phyloP scores from a whole-genome alignment of 176 grass and related monocot genomes.

The Tuctoria greenei region DNA sequence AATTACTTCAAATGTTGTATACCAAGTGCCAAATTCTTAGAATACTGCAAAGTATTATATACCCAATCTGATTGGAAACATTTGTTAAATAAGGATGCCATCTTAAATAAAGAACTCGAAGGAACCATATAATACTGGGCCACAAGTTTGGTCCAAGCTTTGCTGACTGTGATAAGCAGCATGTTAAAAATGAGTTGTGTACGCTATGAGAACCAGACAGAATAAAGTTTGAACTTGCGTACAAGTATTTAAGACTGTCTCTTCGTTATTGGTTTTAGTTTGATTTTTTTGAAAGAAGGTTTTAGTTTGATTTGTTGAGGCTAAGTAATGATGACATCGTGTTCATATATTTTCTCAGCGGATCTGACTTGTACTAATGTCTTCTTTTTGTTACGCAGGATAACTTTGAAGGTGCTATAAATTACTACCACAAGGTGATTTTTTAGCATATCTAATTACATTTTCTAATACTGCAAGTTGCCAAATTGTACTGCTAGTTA shows the following conservation, averaged over 20 bases:
- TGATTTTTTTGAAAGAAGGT: too few relatives aligned
- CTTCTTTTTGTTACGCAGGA: conserved; percentile 57
- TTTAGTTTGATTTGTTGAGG: conserved; percentile 21
- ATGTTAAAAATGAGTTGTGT: too few relatives aligned
- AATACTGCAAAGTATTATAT: too few relatives aligned
- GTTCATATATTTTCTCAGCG: not conserved
- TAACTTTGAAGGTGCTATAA: conserved; percentile 81
- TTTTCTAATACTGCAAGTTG: not conserved
- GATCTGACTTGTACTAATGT: conserved; percentile 12
- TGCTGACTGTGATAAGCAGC: too few relatives aligned
- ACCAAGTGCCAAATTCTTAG: too few relatives aligned
- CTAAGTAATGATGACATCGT: not conserved
- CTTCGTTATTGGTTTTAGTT: not conserved
- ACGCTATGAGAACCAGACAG: too few relatives aligned
- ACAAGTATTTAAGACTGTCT: not conserved
- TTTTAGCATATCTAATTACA: not conserved
- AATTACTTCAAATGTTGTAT: too few relatives aligned
- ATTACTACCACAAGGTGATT: conserved; percentile 92
- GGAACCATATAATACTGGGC: too few relatives aligned
- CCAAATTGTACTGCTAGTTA: not conserved
- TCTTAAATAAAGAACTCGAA: too few relatives aligned
- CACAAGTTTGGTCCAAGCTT: too few relatives aligned
- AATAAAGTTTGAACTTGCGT: not conserved
- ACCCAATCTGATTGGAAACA: too few relatives aligned
- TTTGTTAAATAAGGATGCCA: too few relatives aligned